Base-by-base conservation (phyloP, 352 stramenopile genomes). In the Phytophthora aleatoria region DNA sequence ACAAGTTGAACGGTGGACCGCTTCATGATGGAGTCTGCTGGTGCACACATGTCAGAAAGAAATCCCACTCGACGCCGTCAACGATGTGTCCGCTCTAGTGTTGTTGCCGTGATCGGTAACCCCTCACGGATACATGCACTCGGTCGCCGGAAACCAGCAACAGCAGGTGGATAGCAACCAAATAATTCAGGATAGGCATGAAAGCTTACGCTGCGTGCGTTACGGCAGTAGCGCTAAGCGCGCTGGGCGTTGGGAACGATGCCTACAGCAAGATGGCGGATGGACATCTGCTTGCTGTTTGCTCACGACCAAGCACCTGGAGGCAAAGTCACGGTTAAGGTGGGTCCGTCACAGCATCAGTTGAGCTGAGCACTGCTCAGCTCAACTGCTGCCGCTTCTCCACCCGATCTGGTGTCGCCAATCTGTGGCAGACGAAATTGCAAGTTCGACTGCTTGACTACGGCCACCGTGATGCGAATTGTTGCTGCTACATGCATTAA, bases 1-100 rank as follows among this genome's bases (percentile, higher is more conserved):
- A 71, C 56, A 61, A 44, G 43, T 57, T 63, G 60, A 63, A 68
- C 53, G 61, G 61, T 13, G 45, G 61, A 68, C 53, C 47, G 44
- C n/a, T 44, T 27, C 41, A 9, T 38, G 33, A 38, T 38, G 33
- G 33, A 38, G 20, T 20, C 20, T 20, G 20, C 20, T 33, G 33
- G 6, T 20, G 20, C 20, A 20, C 33, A 13, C 7, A 10, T 12
- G 6, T 6, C 33, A 6, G 33, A 38, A 38, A 38, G 33, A 38
- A 38, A 38, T 38, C 6, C 33, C 33, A 12, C 10, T 38, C 33
- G 5, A 35, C 30, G 33, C 33, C 33, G 33, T 38, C 33, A 38
- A 12, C 33, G 33, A 38, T 38, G 33, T 38, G 33, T 38, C 6
- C 33, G 6, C 33, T 38, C 33, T 6, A 2, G 33, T 6, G 30